These are phyloP conservation scores for Mortierella alpina DNA, from an alignment of 192 early-diverging fungal species.

Conservation along the genomic window DNA sequence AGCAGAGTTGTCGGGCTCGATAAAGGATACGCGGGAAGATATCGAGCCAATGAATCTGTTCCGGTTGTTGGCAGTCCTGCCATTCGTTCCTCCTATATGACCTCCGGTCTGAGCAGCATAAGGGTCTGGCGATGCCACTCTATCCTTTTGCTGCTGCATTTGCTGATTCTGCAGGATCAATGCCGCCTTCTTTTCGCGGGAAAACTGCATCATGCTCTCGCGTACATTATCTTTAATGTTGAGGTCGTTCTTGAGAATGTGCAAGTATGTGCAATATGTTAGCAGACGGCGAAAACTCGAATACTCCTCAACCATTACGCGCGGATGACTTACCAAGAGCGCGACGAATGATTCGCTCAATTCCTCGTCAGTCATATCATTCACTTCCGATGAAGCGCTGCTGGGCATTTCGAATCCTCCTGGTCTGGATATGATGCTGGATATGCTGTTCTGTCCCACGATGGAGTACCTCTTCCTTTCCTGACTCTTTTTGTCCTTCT, in stretches of 20 bases:
- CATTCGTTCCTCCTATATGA: conserved; percentile 7
- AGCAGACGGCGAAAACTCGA: not conserved
- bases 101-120: conserved; percentile 5
- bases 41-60: conserved; percentile 44
- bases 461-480: conserved; percentile 38
- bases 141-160: conserved; percentile 32
- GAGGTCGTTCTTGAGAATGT: conserved; percentile 55
- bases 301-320: not conserved
- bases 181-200: conserved; percentile 48
- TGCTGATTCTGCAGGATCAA: conserved; percentile 55
- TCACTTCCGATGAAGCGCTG: conserved; percentile 9
- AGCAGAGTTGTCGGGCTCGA: conserved; percentile 36
- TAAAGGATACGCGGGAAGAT: conserved; percentile 45
- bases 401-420: conserved; percentile 7
- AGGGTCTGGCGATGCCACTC: conserved; percentile 38
- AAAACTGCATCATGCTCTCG: conserved; percentile 52
- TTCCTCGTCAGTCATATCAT: conserved; percentile 41
- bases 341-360: conserved; percentile 19
- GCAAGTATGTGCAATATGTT: not conserved
- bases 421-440: conserved; percentile 35
- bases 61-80: not conserved
- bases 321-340: conserved; percentile 18
- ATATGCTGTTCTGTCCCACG: conserved; percentile 22
- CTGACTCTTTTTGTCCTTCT: conserved; percentile 1
- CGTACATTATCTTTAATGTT: conserved; percentile 57